These are phyloP conservation scores for Penicillium manginii DNA, from an alignment of 495 filamentous ascomycete species.

Conservation along the genomic window DNA sequence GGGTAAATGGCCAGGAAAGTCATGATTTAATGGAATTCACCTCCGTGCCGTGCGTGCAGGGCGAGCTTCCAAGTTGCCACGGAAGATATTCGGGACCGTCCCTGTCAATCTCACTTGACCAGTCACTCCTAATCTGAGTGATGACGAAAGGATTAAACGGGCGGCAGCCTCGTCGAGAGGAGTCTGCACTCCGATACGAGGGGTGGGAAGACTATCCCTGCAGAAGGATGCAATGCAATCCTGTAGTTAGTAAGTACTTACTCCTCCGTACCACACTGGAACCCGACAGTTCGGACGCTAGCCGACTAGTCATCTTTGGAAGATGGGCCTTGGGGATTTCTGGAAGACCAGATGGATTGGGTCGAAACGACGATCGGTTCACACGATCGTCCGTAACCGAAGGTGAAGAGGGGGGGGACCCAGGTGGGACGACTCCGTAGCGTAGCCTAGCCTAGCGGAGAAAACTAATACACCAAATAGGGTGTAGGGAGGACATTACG, in stretches of 20 bases:
- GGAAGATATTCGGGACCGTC: constrained; percentile 5
- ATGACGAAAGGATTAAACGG: background rate
- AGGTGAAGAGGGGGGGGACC: no score
- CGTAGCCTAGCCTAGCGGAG: no score
- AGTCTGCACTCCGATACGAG: background rate
- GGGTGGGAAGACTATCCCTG: background rate
- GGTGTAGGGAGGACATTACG: no score
- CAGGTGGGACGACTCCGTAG: no score
- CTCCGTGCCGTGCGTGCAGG: constrained; percentile 9
- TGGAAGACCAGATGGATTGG: constrained; percentile 9
- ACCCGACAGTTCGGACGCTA: background rate
- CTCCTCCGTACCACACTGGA: background rate
- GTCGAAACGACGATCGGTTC: background rate
- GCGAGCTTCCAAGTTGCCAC: background rate
- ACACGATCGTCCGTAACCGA: constrained; percentile 12
- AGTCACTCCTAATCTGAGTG: background rate
- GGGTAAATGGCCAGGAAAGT: constrained; percentile 5
- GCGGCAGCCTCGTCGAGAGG: background rate
- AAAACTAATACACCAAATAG: no score
- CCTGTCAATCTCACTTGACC: no score
- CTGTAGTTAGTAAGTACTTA: no score
- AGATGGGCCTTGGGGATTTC: constrained; percentile 1
- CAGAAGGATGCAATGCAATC: constrained; percentile 3
- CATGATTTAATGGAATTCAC: constrained; percentile 11
- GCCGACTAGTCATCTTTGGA: background rate